Base-by-base conservation (phyloP, 2,329 filamentous ascomycete genomes). In the Gaeumannomyces sp. region DNA sequence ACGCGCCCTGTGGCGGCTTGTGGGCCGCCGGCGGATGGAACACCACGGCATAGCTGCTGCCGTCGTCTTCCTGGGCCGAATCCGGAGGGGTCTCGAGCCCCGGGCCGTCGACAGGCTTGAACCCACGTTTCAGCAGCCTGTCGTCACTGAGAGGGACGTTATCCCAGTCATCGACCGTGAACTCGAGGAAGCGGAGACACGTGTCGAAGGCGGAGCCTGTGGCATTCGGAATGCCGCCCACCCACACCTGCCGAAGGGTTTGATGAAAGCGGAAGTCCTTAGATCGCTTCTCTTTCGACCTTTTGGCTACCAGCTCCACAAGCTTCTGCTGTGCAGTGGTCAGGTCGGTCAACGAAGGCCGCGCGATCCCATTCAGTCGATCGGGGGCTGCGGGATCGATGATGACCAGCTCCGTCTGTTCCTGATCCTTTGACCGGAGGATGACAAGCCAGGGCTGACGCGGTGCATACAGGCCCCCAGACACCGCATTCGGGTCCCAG, bases 371-470 rank as follows among this genome's bases (percentile, higher is more conserved):
- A 0, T 68, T 66, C 8, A 73, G 71, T 31, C 70, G 74, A 1
- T 71, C 67, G 1, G 66, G 68, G 10, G 75, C 73, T 1, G 71
- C 68, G 1, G 74, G 65, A 67, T 87, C 85, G 83, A 83, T 86
- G 56, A 87, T 82, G 7, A 87, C 73, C 16, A 87, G 68, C 68
- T 87, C 83, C 2, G 77, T 76, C 2, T 64, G 62, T 0, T 2
- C 67, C 70, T 74, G 79, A 1, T 71, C 68, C 28, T 64, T 71
- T 0, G 81, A 78, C 14, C 84, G 78, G 65, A 79, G 78, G 19
- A 83, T 69, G 0, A 75, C 81, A 45, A 86, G 67, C 83, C 84
- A 87, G 0, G 84, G 81, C 59, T 80, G 78, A 13, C 79, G 76
- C 38, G 67, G 65, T 11, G 68, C 71, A 22, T 69, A 67, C 2